Conservation (phyloP, 176 grass and related monocot genomes). For the Leersia perrieri region DNA sequence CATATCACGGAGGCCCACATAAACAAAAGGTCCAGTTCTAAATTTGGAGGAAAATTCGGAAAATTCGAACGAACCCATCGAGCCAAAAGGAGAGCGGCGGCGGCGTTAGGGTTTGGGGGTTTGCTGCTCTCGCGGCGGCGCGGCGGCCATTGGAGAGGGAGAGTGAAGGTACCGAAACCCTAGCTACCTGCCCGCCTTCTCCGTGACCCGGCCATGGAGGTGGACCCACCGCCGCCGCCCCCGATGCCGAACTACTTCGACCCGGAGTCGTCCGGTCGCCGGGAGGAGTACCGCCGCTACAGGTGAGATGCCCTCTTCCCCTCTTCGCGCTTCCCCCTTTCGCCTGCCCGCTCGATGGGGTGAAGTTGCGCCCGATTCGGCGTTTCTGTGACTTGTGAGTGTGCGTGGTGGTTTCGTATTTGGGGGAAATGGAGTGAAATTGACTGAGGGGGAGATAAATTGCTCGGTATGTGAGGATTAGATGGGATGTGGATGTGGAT, state of each 20-base stretch:
- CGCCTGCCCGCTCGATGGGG: not conserved
- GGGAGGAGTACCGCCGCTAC: conserved; percentile 88
- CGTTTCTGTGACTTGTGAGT: not conserved
- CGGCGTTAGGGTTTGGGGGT: conserved; percentile 6
- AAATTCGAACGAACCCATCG: not conserved
- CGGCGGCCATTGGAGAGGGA: conserved; percentile 4
- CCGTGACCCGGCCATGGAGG: conserved; percentile 37
- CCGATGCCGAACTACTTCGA: conserved; percentile 62
- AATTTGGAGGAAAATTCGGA: not conserved
- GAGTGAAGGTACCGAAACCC: not conserved
- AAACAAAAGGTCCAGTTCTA: not conserved
- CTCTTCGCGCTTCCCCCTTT: too few relatives aligned
- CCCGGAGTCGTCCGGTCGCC: conserved; percentile 59
- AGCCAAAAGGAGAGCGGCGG: not conserved
- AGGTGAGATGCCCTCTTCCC: conserved; percentile 29
- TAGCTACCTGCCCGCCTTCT: not conserved
- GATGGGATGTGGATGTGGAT: not conserved
- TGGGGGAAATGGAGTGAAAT: not conserved
- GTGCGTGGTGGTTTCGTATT: not conserved
- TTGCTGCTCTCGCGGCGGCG: not conserved
- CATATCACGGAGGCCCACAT: not conserved
- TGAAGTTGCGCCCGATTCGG: not conserved
- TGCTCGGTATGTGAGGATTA: not conserved
- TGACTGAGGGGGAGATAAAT: not conserved
- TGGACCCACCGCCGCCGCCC: conserved; percentile 50